phyloP scores from a whole-genome alignment of 106 monocot species.

The Triglochin maritima region DNA sequence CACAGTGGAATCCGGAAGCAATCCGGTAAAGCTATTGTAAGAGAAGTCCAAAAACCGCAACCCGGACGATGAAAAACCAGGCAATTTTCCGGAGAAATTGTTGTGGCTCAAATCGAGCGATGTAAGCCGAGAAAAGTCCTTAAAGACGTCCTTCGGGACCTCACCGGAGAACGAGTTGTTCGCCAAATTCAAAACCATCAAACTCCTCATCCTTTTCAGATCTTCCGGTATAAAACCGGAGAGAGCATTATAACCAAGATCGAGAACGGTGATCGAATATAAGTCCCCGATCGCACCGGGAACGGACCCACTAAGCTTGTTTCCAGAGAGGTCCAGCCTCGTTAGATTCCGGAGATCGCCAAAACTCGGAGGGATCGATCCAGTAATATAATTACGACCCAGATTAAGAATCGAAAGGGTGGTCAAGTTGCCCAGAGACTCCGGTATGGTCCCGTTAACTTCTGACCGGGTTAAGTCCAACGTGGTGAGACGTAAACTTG shows the following conservation, averaged over 20 bases:
- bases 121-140: slow-evolving; percentile 1
- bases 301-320: slow-evolving; percentile 25
- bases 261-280: slow-evolving; percentile 6
- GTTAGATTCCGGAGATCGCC: slow-evolving; percentile 9
- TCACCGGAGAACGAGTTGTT: slow-evolving; percentile 14
- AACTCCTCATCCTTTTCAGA: slow-evolving; percentile 9
- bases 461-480: background rate
- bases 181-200: slow-evolving; percentile 7
- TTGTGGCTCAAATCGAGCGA: slow-evolving; percentile 7
- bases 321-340: slow-evolving; percentile 15
- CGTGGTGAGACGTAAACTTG: slow-evolving; percentile 4
- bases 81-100: slow-evolving; percentile 20
- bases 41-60: slow-evolving; percentile 30
- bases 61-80: slow-evolving; percentile 12
- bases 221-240: slow-evolving; percentile 14
- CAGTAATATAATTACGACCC: slow-evolving; percentile 11
- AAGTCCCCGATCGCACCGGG: slow-evolving; percentile 22
- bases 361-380: slow-evolving; percentile 17
- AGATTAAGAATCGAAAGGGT: slow-evolving; percentile 1
- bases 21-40: slow-evolving; percentile 25
- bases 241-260: slow-evolving; percentile 23
- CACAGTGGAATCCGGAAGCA: slow-evolving; percentile 12
- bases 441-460: slow-evolving; percentile 1
- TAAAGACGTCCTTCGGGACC: slow-evolving; percentile 4
- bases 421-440: background rate